Conservation (phyloP, 805 yeast genomes). For the Cyberlindnera subsufficiens region DNA sequence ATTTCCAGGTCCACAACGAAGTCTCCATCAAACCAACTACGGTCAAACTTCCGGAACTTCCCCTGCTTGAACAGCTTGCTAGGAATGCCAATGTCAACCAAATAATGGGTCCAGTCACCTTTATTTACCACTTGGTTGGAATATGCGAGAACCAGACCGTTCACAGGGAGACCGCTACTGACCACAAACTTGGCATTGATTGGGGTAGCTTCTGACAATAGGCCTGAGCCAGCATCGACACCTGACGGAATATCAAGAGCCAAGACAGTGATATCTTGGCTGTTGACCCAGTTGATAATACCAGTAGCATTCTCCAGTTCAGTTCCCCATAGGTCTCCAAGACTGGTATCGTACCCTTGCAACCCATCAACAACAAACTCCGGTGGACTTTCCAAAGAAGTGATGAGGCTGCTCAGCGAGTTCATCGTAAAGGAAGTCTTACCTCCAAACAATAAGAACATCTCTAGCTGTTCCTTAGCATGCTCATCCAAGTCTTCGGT, state of each 20-base stretch:
- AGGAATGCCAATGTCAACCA: constrained; percentile 72
- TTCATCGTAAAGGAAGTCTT: constrained; percentile 35
- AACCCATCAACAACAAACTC: constrained; percentile 79
- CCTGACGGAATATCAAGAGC: constrained; percentile 84
- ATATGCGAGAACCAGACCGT: constrained; percentile 56
- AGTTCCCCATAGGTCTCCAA: constrained; percentile 45
- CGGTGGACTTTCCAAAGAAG: constrained; percentile 60
- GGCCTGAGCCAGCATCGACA: constrained; percentile 76
- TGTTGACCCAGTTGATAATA: constrained; percentile 66
- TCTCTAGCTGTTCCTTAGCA: constrained; percentile 43
- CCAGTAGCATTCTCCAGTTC: constrained; percentile 35
- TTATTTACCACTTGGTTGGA: constrained; percentile 43
- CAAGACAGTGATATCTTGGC: constrained; percentile 37
- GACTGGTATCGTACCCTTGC: constrained; percentile 73
- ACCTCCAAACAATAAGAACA: constrained; percentile 65
- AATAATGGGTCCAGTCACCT: constrained; percentile 48
- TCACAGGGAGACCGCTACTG: constrained; percentile 69
- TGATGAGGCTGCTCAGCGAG: constrained; percentile 32
- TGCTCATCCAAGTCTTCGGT: constrained; percentile 17
- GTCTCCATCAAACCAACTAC: constrained; percentile 21
- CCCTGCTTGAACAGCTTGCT: constrained; percentile 41
- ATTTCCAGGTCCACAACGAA: constrained; percentile 12
- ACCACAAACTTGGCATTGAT: constrained; percentile 53
- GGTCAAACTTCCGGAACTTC: constrained; percentile 43
- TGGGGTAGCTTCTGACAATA: constrained; percentile 25